phyloP scores from a whole-genome alignment of 805 yeast species.

The Brettanomyces nanus region DNA sequence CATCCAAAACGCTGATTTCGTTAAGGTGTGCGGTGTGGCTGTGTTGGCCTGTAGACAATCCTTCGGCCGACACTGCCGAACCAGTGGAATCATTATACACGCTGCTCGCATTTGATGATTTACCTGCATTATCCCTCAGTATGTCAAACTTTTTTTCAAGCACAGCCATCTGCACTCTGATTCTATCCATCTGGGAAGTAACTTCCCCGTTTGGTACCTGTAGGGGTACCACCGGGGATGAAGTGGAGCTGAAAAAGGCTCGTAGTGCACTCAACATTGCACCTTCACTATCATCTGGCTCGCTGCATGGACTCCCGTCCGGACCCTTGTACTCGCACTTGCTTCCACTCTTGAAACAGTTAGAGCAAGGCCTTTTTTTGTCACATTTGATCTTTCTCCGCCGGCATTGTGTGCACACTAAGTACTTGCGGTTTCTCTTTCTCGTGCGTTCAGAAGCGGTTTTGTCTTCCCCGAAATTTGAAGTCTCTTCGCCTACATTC shows the following conservation, averaged over 20 bases:
- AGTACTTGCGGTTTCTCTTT: conserved; percentile 7
- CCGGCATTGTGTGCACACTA: conserved; percentile 11
- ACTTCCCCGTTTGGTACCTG: too few relatives aligned
- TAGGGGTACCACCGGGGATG: too few relatives aligned
- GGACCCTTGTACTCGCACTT: background rate
- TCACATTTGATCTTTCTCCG: conserved; percentile 11
- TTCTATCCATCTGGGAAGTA: too few relatives aligned
- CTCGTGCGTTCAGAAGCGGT: background rate
- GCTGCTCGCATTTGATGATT: background rate
- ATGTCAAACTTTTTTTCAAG: background rate
- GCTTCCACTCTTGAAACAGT: conserved; percentile 6
- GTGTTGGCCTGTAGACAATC: too few relatives aligned
- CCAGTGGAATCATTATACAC: background rate
- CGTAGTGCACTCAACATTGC: too few relatives aligned
- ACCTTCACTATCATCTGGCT: too few relatives aligned
- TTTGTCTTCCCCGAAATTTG: too few relatives aligned
- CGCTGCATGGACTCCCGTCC: background rate
- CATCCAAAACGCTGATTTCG: conserved; percentile 1
- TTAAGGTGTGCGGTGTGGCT: too few relatives aligned
- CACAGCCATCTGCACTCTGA: too few relatives aligned
- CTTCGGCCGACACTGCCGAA: too few relatives aligned
- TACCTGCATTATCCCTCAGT: background rate
- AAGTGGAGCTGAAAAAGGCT: too few relatives aligned
- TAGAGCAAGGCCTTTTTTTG: conserved; percentile 9
- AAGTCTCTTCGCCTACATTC: too few relatives aligned